phyloP scores from a whole-genome alignment of 2,329 filamentous ascomycete genomes.

The Plectosphaerella sp. region DNA sequence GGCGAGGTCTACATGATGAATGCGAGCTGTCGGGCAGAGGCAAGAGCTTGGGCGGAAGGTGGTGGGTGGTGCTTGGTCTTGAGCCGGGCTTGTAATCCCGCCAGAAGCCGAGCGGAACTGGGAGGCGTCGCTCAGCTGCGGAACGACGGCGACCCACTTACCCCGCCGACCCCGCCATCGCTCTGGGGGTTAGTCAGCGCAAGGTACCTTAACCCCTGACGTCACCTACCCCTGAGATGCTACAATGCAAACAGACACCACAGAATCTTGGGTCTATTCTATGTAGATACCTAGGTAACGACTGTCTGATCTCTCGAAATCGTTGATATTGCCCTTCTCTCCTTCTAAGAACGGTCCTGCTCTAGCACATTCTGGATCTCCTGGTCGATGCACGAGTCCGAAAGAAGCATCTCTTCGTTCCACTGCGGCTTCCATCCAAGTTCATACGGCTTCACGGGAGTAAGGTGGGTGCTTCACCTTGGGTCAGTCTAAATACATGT shows the following conservation, averaged over 20 bases:
- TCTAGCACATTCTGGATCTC: background rate
- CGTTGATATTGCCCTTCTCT: background rate
- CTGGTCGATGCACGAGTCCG: background rate
- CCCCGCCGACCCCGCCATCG: no score
- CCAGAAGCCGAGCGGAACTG: conserved; percentile 12
- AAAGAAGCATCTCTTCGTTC: background rate
- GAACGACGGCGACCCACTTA: background rate
- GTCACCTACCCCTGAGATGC: no score
- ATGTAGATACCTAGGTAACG: no score
- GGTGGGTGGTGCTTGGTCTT: background rate
- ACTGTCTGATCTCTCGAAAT: no score
- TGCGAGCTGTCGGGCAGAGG: no score
- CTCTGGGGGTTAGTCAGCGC: background rate
- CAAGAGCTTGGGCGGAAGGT: background rate
- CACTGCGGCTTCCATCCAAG: background rate
- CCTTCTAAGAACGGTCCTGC: background rate
- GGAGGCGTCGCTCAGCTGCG: background rate
- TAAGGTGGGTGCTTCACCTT: background rate
- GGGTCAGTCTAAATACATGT: background rate
- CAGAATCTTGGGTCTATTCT: no score
- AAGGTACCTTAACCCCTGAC: background rate
- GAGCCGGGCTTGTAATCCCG: conserved; percentile 10
- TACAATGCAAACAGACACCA: no score
- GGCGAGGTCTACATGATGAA: background rate
- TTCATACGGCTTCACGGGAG: background rate